Percentiles rank a stretch among this genome's conserved stretches.
These are phyloP conservation scores for Aspergillus baeticus DNA, from an alignment of 495 filamentous ascomycete genomes.

Conservation along the genomic window DNA sequence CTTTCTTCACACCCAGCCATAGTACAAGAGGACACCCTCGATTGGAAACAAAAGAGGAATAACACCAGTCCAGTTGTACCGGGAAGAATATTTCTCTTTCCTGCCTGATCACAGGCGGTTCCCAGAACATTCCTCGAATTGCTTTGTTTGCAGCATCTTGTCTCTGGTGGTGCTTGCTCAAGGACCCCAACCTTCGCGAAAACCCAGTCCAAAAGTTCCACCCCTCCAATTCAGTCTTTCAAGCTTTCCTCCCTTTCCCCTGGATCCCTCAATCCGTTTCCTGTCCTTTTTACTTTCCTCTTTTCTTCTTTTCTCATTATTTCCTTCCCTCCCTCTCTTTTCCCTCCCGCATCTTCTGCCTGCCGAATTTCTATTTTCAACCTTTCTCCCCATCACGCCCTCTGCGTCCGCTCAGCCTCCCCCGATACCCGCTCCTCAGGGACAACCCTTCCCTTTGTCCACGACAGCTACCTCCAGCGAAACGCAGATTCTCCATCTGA, in stretches of 20 bases:
- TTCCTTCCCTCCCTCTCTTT: conserved; percentile 10
- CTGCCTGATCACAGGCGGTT: background rate
- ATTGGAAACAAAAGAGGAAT: conserved; percentile 2
- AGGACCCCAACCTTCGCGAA: conserved; percentile 20
- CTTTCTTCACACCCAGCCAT: conserved; percentile 6
- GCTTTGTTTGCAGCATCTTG: conserved; percentile 19
- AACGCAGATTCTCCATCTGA: conserved; percentile 43
- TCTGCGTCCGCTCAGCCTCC: conserved; percentile 11
- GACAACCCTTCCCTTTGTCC: conserved; percentile 6
- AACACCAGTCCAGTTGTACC: background rate
- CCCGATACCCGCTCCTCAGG: conserved; percentile 10
- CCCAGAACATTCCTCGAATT: conserved; percentile 19
- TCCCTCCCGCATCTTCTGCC: background rate
- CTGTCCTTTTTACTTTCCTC: conserved; percentile 13
- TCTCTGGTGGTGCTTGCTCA: background rate
- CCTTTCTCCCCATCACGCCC: conserved; percentile 10
- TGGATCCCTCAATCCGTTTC: conserved; percentile 11
- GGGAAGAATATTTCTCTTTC: no score
- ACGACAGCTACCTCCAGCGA: conserved; percentile 45
- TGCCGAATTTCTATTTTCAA: conserved; percentile 5
- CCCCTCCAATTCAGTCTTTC: conserved; percentile 15
- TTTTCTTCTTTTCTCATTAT: conserved; percentile 8
- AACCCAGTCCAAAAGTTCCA: conserved; percentile 7
- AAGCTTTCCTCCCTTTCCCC: conserved; percentile 14
- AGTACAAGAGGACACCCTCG: background rate